Conservation (phyloP, 768 basidiomycete species). For the Suillus decipiens region DNA sequence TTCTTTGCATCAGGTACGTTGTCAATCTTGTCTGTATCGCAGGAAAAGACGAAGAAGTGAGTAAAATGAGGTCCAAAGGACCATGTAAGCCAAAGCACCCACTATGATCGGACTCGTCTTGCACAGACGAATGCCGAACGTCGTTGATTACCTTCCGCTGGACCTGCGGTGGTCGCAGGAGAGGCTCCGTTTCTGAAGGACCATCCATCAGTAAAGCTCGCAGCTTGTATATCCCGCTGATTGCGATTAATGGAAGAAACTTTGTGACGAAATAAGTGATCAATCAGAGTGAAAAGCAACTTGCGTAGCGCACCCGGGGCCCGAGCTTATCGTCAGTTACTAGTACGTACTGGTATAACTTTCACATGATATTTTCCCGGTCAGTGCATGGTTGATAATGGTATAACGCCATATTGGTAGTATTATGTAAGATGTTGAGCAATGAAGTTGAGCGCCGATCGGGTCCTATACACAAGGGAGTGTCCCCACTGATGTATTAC, state of each 20-base stretch:
- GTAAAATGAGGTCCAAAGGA: background rate
- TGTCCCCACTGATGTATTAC: too few relatives aligned
- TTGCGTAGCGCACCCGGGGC: too few relatives aligned
- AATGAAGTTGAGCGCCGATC: too few relatives aligned
- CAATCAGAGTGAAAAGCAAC: background rate
- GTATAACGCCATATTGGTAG: too few relatives aligned
- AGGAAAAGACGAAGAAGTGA: background rate
- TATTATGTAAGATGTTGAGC: too few relatives aligned
- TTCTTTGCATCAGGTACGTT: conserved; percentile 50
- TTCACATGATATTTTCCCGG: too few relatives aligned
- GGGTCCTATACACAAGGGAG: too few relatives aligned
- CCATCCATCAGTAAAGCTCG: background rate
- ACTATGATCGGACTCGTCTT: background rate
- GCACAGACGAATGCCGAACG: background rate
- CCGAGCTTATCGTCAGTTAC: too few relatives aligned
- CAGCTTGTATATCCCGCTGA: background rate
- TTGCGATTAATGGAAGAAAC: too few relatives aligned
- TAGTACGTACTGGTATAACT: too few relatives aligned
- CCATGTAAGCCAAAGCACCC: background rate
- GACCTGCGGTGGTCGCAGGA: background rate
- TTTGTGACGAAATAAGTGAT: background rate
- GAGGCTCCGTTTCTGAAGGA: conserved; percentile 1
- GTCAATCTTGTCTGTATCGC: conserved; percentile 27
- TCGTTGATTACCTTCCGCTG: too few relatives aligned
- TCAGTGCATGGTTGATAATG: too few relatives aligned